Evolutionary conservation across 805 yeast species (phyloP).

Genomic region (Kluyveromyces dobzhanskii): DNA sequence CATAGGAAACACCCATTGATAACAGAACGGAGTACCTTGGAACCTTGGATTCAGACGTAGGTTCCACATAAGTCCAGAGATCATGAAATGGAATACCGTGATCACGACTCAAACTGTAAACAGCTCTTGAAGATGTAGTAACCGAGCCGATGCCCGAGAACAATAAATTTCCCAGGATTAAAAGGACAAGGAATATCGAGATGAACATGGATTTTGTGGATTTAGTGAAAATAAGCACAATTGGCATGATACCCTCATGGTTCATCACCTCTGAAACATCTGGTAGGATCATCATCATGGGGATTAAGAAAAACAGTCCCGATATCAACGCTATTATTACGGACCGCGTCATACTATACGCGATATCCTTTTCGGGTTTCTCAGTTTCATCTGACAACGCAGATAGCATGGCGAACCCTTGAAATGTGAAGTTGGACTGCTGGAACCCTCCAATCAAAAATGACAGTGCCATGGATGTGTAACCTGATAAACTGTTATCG

Average conservation of each 20-base stretch:
- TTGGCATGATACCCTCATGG: conserved; percentile 63
- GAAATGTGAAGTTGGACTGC: conserved; percentile 69
- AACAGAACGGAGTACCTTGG: conserved; percentile 64
- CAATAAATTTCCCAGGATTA: conserved; percentile 59
- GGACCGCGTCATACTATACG: conserved; percentile 62
- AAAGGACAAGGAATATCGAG: conserved; percentile 57
- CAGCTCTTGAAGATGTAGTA: conserved; percentile 77
- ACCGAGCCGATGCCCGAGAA: conserved; percentile 75
- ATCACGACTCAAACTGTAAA: conserved; percentile 76
- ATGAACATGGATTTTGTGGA: conserved; percentile 62
- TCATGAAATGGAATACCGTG: conserved; percentile 64
- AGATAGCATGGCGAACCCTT: conserved; percentile 76
- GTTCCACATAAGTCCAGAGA: conserved; percentile 59
- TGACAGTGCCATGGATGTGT: conserved; percentile 56
- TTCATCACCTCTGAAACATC: conserved; percentile 50
- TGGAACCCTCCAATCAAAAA: conserved; percentile 67
- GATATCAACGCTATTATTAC: conserved; percentile 57
- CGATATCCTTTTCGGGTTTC: conserved; percentile 64
- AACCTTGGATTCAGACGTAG: conserved; percentile 43
- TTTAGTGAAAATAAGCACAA: conserved; percentile 63
- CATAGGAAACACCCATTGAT: conserved; percentile 52
- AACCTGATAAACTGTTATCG: conserved; percentile 67
- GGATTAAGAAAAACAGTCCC: conserved; percentile 65
- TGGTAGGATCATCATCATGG: conserved; percentile 64
- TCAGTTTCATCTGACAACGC: conserved; percentile 79